Conservation (phyloP, 495 filamentous ascomycete species). For the Penicillium soppii region DNA sequence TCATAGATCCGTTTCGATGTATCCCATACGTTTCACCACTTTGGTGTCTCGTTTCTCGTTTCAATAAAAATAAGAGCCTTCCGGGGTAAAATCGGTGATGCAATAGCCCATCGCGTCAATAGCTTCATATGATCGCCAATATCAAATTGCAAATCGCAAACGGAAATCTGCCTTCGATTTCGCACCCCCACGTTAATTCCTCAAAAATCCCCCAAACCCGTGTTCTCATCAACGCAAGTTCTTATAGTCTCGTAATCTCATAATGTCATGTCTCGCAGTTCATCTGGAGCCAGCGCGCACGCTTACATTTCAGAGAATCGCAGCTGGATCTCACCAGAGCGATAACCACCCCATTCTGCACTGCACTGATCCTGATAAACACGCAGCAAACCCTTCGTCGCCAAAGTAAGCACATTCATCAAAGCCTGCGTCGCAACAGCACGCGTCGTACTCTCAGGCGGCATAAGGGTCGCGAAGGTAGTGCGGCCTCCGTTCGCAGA, state of each 20-base stretch:
- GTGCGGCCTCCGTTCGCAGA: constrained; percentile 20
- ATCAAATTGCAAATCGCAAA: neutral
- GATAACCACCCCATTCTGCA: constrained; percentile 24
- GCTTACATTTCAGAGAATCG: constrained; percentile 12
- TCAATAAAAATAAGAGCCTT: neutral
- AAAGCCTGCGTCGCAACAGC: constrained; percentile 70
- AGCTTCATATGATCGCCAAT: neutral
- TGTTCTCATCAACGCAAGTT: neutral
- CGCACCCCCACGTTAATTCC: neutral
- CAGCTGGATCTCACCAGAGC: constrained; percentile 35
- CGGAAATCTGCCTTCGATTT: neutral
- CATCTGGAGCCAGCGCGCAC: neutral
- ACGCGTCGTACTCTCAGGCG: constrained; percentile 49
- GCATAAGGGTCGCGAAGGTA: constrained; percentile 60
- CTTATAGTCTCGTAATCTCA: no score
- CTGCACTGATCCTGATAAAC: constrained; percentile 26
- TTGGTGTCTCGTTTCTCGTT: neutral
- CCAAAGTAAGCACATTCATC: constrained; percentile 69
- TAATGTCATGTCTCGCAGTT: no score
- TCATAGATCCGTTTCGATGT: neutral
- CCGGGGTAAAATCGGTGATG: neutral
- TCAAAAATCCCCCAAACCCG: neutral
- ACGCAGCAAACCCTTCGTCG: constrained; percentile 54
- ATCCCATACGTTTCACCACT: neutral
- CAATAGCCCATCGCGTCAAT: constrained; percentile 1